Evolutionary conservation across 331 rosid genomes (phyloP), one percentile per base, ranked within the genome.

Genomic region (Acacia concinna): DNA sequence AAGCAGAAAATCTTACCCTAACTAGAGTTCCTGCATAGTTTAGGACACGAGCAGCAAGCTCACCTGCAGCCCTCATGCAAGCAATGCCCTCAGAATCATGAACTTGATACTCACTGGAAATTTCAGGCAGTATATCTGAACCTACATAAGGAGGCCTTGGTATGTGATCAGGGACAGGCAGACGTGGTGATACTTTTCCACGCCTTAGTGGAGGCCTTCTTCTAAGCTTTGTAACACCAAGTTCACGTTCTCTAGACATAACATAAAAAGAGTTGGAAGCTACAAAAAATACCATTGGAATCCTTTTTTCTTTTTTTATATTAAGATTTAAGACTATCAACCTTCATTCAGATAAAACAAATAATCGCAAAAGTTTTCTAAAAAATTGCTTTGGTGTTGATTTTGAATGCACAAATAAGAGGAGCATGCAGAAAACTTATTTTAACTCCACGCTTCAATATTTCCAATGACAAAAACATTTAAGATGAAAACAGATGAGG

Each of bases 1-100:
- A 77, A 34, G 78, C 20, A 74, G 49, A 41, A 73, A 81, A 68
- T 74, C 90, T 81, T 86, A 93, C 99, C 93, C 79, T 90, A 73
- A 95, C 94, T 84, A 95, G 75, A 57, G 93, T 93, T 76, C 99
- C 99, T 2, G 98, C 99, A 74, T 74, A 83, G 74, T 95, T 84
- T 68, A 95, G 87, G 78, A 93, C 97, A 44, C 93, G 90, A 32
- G 98, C 99, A 72, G 99, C 98, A 71, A 95, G 98, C 84, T 93
- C 88, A 28, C 97, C 77, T 21, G 98, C 91, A 74, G 97, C 97
- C 79, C 90, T 90, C 96, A 95, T 95, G 64, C 75, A 74, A 77
- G 82, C 90, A 77, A 91, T 83, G 78, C 96, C 96, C 79, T 95
- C 93, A 51, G 90, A 80, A 85, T 92, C 97, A 74, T 87, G 99